Evolutionary conservation across 2,329 filamentous ascomycete genomes (phyloP).

Genomic region (Nectriaceae sp.): DNA sequence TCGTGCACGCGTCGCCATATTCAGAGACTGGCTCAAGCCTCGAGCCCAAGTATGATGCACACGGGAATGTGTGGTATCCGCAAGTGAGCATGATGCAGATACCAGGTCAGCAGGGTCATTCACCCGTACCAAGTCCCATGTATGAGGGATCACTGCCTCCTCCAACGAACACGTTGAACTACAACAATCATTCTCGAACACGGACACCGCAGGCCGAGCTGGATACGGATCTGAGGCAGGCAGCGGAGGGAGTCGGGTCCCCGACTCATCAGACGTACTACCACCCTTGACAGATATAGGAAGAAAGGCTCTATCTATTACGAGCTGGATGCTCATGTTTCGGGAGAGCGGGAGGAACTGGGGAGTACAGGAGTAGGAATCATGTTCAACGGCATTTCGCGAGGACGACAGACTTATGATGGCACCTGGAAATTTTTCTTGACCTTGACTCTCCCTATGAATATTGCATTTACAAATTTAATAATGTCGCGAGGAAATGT

Average conservation of each 20-base stretch:
- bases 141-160: constrained; percentile 15
- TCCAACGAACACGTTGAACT: constrained; percentile 15
- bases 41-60: constrained; percentile 33
- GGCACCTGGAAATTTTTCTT: constrained; percentile 3
- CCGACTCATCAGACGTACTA: constrained; percentile 27
- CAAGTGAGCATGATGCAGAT: constrained; percentile 35
- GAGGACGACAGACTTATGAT: constrained; percentile 1
- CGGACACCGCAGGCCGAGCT: constrained; percentile 27
- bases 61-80: constrained; percentile 35
- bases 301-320: not conserved
- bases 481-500: constrained; percentile 6
- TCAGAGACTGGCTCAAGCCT: constrained; percentile 12
- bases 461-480: constrained; percentile 4
- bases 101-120: constrained; percentile 16
- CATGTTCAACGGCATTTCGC: constrained; percentile 2
- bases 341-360: constrained; percentile 7
- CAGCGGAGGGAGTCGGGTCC: constrained; percentile 9
- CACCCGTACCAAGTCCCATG: constrained; percentile 17
- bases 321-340: constrained; percentile 6
- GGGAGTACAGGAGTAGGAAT: constrained; percentile 17
- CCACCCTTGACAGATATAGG: constrained; percentile 19
- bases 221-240: constrained; percentile 16
- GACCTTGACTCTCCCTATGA: constrained; percentile 4
- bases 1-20: constrained; percentile 16
- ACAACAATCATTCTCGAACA: constrained; percentile 18